Evolutionary conservation across 2,329 filamentous ascomycete genomes (phyloP), one percentile per base, ranked within the genome.

Genomic region (Ceratocystis cubensis): DNA sequence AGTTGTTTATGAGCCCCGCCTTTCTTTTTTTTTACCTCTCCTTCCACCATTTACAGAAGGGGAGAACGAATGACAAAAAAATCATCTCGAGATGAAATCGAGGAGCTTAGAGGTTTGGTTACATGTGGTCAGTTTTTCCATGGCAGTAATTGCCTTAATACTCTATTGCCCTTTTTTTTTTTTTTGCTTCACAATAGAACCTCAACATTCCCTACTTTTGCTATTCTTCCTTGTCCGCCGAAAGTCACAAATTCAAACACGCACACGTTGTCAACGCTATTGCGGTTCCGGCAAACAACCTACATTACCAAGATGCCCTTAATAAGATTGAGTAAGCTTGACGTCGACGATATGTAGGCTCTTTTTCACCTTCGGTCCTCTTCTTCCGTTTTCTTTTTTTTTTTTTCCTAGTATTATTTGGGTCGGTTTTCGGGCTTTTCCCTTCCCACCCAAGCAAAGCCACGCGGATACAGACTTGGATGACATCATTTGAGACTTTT

Each of bases 331-430:
- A 20, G 20, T 50, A 50, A 50, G 46, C 46, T 50, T 20, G 46
- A n/a, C 22, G 7, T 20, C 46, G 17, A 50, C 22, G 10, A 37
- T 37, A 37, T 37, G n/a, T 50, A 22, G 46, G 17, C 20, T 20
- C 22, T 50, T 25, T 50, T 20, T 50, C 46, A 22, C 8, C 10
- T 50, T 50, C 46, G 46, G 46, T 22, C 8, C n/a, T 22, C 46
- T 50, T 50, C 46, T 50, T 50, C 46, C 46, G 46, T 20, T 50
- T 50, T 50, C 46, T 50, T 61, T 41, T 25, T 59, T 30, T 30
- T 30, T 30, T 61, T 20, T 61, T 6, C 3, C 33, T 37, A 37
- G 33, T 13, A 13, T 37, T 37, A 37, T 37, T 61, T 33, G 10
- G 22, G 28, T 61, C 30, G 28, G n/a, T 61, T 61, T 61, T 33